A percentile compares a stretch with the other conserved stretches of the same genome.
Evolutionary conservation across 2,329 filamentous ascomycete genomes (phyloP).

Genomic region (Sporothrix sp.): DNA sequence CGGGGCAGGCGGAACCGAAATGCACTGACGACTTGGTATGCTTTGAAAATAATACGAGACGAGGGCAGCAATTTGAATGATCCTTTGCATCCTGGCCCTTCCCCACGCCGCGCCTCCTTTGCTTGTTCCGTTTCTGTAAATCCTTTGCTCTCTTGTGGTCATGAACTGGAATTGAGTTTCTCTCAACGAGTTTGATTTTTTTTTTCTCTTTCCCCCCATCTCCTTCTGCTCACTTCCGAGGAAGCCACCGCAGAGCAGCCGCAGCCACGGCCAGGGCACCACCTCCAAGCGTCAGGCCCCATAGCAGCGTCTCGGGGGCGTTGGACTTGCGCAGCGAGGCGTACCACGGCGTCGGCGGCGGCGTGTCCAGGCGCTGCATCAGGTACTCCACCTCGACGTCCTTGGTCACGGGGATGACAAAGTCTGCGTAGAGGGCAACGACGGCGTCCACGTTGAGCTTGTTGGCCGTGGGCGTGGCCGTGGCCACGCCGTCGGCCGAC

Average conservation of each 20-base stretch:
- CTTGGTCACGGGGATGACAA: constrained; percentile 96
- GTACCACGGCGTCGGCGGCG: constrained; percentile 13
- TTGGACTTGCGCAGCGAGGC: not conserved
- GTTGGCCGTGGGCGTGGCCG: constrained; percentile 38
- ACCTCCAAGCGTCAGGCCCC: constrained; percentile 1
- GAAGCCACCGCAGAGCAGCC: constrained; percentile 12
- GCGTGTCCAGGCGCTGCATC: constrained; percentile 64
- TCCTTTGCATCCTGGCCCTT: not conserved
- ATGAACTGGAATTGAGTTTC: no score
- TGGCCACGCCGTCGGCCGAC: constrained; percentile 42
- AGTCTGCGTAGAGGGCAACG: constrained; percentile 80
- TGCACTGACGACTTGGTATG: not conserved
- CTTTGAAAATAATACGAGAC: no score
- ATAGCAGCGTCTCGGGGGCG: constrained; percentile 3
- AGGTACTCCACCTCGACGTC: constrained; percentile 96
- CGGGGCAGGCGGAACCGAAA: constrained; percentile 2
- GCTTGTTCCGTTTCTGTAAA: no score
- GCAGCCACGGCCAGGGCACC: not conserved
- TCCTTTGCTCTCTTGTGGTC: not conserved
- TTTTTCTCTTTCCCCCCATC: constrained; percentile 5
- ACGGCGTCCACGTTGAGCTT: constrained; percentile 94
- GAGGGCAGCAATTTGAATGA: not conserved
- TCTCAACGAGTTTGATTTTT: constrained; percentile 7
- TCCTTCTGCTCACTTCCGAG: constrained; percentile 8
- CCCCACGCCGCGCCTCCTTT: not conserved